phyloP scores from a whole-genome alignment of 441 rosid genomes.

The Gossypium lobatum region DNA sequence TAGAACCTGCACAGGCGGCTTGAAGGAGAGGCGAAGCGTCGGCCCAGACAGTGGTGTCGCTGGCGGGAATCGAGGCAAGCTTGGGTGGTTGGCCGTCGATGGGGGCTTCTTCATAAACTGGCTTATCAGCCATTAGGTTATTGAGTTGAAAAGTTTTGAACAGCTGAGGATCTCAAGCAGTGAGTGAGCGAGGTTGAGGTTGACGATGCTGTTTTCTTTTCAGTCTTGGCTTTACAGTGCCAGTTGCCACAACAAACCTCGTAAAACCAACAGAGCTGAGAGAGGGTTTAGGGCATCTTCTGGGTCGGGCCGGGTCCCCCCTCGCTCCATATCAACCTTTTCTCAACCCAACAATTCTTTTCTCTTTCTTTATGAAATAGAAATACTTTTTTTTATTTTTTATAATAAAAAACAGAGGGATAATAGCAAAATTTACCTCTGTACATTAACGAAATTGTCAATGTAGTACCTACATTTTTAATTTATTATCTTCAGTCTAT shows the following conservation, averaged over 20 bases:
- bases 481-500: too few species aligned
- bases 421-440: too few species aligned
- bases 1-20: slow-evolving; percentile 66
- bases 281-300: slow-evolving; percentile 10
- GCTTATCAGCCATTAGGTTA: slow-evolving; percentile 9
- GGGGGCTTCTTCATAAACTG: slow-evolving; percentile 27
- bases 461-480: too few species aligned
- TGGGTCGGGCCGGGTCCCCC: slow-evolving; percentile 11
- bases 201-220: background rate
- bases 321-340: background rate
- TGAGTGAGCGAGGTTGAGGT: background rate
- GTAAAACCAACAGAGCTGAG: background rate
- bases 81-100: slow-evolving; percentile 32
- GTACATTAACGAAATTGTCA: too few species aligned
- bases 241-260: slow-evolving; percentile 2
- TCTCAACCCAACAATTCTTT: background rate
- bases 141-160: background rate
- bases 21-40: slow-evolving; percentile 78
- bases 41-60: slow-evolving; percentile 74
- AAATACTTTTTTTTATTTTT: too few species aligned
- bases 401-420: too few species aligned
- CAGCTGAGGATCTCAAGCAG: background rate
- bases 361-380: too few species aligned
- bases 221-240: background rate
- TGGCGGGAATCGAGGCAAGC: slow-evolving; percentile 54